Evolutionary conservation across 1,284 basidiomycete genomes (phyloP).

Genomic region (Leucoagaricus sp.): DNA sequence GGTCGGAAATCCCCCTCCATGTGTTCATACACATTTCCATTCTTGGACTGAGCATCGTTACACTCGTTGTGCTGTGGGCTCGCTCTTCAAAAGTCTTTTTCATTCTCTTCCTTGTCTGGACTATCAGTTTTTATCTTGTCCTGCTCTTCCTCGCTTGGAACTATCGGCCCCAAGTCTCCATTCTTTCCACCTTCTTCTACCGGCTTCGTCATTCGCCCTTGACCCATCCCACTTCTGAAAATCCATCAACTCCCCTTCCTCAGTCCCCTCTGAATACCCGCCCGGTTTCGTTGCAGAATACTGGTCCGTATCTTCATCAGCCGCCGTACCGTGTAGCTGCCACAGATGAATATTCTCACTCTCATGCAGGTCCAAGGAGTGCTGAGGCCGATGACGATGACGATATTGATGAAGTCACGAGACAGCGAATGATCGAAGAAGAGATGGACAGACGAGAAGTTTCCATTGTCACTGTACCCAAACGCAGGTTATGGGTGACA

Average conservation of each 20-base stretch:
- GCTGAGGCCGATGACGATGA: constrained; percentile 62
- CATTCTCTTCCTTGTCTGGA: constrained; percentile 65
- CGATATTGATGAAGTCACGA: constrained; percentile 69
- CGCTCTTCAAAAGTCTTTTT: constrained; percentile 58
- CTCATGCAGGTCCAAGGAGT: constrained; percentile 41
- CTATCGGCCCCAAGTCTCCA: constrained; percentile 56
- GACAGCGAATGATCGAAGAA: constrained; percentile 73
- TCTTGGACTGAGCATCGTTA: constrained; percentile 56
- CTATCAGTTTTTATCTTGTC: constrained; percentile 53
- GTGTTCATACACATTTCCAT: constrained; percentile 58
- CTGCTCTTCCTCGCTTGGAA: constrained; percentile 58
- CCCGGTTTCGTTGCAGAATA: constrained; percentile 50
- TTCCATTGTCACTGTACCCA: constrained; percentile 78
- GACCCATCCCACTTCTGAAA: constrained; percentile 7
- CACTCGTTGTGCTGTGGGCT: constrained; percentile 59
- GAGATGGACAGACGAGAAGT: constrained; percentile 79
- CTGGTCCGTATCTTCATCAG: constrained; percentile 26
- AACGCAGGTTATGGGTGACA: constrained; percentile 68
- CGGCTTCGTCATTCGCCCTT: constrained; percentile 37
- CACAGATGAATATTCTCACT: constrained; percentile 44
- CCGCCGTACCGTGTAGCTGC: constrained; percentile 23
- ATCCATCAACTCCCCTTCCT: constrained; percentile 30
- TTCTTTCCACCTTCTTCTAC: constrained; percentile 51
- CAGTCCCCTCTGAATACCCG: constrained; percentile 44
- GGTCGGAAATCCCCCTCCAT: constrained; percentile 46